Evolutionary conservation across 208 protist genomes (phyloP), one percentile per base, ranked within the genome.

Genomic region (Sergeia podlipaevii): DNA sequence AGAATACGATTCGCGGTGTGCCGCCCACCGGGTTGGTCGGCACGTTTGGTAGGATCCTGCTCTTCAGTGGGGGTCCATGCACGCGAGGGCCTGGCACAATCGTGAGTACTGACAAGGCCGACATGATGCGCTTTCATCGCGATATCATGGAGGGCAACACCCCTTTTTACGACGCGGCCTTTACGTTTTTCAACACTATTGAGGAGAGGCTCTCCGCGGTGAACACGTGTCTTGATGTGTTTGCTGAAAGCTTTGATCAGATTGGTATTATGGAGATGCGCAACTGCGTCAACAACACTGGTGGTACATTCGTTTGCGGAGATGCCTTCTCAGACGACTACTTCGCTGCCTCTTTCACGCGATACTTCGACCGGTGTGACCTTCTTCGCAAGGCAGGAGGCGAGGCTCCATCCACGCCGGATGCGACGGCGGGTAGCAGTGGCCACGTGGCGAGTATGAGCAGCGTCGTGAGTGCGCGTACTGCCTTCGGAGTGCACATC

Each of bases 201-300:
- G 95, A 91, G 37, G 45, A 79, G 44, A 71, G 93, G 18, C 67
- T 97, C 17, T 86, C 81, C 13, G 50, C 51, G n/a, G 83, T 87
- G 17, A 88, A 97, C 29, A 90, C 97, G 65, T 82, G 78, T 13
- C 73, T 99, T 10, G 98, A 99, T 67, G 83, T 99, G 15, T 99
- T 99, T 52, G 88, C 93, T 1, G 89, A 97, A 70, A 92, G 93
- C 6, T 78, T 99, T 20, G 98, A 99, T 69, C 98, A 99, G 71
- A 70, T 91, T 2, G 97, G 97, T 6, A 74, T 98, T 29, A 72
- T 93, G 51, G 98, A 99, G 81, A 97, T 99, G 91, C 80, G 85
- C 15, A 33, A 77, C 54, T 93, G 81, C 55, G 79, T 93, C 27
- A 75, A 94, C 61, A 69, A 77, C 61, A 97, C 95, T n/a, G 95